Percentiles rank a stretch among this genome's conserved stretches.
Conservation (phyloP, 495 filamentous ascomycete genomes). For the Melanomma pulvis-pyrius region DNA sequence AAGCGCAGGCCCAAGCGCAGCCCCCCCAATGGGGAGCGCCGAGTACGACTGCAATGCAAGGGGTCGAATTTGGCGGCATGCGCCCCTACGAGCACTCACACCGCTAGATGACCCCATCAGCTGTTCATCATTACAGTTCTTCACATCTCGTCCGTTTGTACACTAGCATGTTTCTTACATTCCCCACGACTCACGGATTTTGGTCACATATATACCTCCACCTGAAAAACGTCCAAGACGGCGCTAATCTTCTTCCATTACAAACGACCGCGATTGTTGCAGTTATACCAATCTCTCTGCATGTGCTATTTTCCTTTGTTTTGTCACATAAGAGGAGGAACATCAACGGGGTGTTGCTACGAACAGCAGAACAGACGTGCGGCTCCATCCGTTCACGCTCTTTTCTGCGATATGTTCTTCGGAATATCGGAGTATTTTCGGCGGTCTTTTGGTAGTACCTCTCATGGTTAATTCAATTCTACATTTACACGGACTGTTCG, state of each 20-base stretch:
- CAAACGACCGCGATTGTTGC: not conserved
- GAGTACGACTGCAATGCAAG: conserved; percentile 33
- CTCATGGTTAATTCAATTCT: conserved; percentile 2
- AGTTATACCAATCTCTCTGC: conserved; percentile 9
- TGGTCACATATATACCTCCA: conserved; percentile 15
- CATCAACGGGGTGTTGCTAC: not conserved
- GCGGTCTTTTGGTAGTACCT: not conserved
- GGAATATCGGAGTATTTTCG: not conserved
- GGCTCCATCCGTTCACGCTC: not conserved
- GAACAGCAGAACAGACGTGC: not conserved
- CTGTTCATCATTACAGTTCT: not conserved
- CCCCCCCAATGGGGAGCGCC: conserved; percentile 20
- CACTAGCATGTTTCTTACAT: conserved; percentile 22
- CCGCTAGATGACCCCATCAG: conserved; percentile 32
- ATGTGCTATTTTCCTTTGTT: conserved; percentile 13
- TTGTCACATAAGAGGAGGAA: conserved; percentile 1
- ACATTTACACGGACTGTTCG: not conserved
- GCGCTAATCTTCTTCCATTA: conserved; percentile 3
- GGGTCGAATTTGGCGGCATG: conserved; percentile 32
- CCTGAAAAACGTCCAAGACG: conserved; percentile 5
- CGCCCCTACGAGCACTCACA: conserved; percentile 40
- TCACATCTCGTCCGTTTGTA: conserved; percentile 11
- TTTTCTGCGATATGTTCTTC: not conserved
- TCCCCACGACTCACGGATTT: conserved; percentile 14
- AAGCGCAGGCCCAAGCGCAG: not conserved